Evolutionary conservation across 73 alveolate species (phyloP), one percentile per base, ranked within the genome.

Genomic region (Symbiodinium pilosum): DNA sequence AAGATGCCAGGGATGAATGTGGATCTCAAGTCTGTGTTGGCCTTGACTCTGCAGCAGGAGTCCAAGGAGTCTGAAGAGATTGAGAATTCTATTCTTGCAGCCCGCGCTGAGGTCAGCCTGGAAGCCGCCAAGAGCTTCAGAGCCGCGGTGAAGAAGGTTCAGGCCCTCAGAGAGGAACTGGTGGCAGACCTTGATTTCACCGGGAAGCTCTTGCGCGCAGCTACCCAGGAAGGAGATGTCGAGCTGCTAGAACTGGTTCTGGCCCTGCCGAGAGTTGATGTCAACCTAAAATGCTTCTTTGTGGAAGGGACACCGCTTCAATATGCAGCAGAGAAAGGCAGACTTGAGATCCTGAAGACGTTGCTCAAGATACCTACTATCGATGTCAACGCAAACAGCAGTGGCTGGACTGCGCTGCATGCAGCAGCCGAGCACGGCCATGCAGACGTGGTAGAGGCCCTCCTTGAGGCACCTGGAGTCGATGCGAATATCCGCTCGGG

Each of bases 391-490:
- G 85, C 43, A 12, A 36, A 71, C 47, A n/a, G 26, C 32, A 71
- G 43, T 36, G 85, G 85, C n/a, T 71, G 85, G 85, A 71, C 85
- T 42, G 85, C 85, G 12, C 26, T 71, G 28, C 85, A 71, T 32
- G 85, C 85, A 36, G 85, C 85, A 9, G 85, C 85, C 12, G 85
- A 71, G 21, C 85, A 71, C 34, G 85, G 85, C 43, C 85, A 71
- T 14, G 21, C 14, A n/a, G 43, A 11, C 12, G 21, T 71, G 32
- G 85, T 71, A 28, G 34, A 36, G 43, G 7, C 28, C 30, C 30
- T 71, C 16, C 85, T 71, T n/a, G 85, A 16, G 12, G 43, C 43
- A 7, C 85, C 85, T 16, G 85, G 85, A 7, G 34, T 71, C 43
- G 85, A 71, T 30, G 34, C 85, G 34, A 71, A 71, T 30, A 71